Base-by-base conservation (phyloP, 495 filamentous ascomycete genomes). In the Friedmanniomyces endolithicus region DNA sequence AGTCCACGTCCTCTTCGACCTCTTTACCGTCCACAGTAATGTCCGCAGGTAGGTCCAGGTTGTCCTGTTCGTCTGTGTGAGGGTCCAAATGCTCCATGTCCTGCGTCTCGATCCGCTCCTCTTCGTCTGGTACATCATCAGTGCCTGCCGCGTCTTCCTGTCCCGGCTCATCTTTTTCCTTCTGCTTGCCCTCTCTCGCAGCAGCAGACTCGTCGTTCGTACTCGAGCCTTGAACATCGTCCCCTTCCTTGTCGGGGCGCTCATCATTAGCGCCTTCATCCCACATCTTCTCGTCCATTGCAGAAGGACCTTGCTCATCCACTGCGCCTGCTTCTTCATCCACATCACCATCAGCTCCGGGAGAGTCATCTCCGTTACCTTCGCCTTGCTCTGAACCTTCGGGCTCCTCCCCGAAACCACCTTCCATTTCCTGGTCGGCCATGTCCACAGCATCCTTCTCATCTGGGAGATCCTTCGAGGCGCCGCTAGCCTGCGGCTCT, bases 211-310 rank as follows among this genome's bases (percentile, higher is more conserved):
- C 80, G 17, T 83, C 73, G 48, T 81, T 74, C 50, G 75, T 57
- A 24, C 1, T 67, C 54, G 78, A 74, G 17, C 85, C 84, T 61
- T 82, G 80, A 11, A 76, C 72, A 59, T 84, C 74, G 57, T 88
- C 77, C n/a, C 81, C 85, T 58, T 87, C 75, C 48, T 88, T 85
- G 45, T 95, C 87, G 61, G 90, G 90, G 50, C 88, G 82, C 14
- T 83, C 73, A 16, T 88, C 83, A 48, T 87, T 84, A 17, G 77
- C 80, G 41, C 78, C 79, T 9, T 85, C 89, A 68, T 97, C 88
- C 92, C 92, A 98, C 73, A 96, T 84, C 72, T 96, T 97, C 70
- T 98, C 92, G 66, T 98, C 92, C 0, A 98, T 83, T 16, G 89
- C 87, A 17, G 80, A 83, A 7, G 87, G 82, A 60, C 94, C 89